These are phyloP conservation scores for Globisporangium canariense DNA, from an alignment of 352 stramenopile genomes.

Conservation along the genomic window DNA sequence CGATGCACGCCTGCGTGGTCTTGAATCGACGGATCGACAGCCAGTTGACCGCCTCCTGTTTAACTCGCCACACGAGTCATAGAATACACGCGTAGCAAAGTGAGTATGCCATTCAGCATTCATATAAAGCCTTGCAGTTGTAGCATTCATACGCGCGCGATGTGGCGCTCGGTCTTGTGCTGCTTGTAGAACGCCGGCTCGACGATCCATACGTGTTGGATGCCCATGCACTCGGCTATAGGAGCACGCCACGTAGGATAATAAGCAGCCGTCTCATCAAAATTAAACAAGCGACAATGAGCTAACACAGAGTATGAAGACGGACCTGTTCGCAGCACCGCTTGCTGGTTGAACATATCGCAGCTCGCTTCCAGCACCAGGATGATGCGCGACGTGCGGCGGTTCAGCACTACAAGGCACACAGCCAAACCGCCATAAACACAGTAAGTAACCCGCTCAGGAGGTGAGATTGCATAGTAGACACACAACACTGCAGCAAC, in stretches of 20 bases:
- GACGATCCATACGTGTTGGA: conserved; percentile 77
- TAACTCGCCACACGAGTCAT: background rate
- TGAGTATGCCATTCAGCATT: conserved; percentile 4
- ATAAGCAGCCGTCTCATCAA: no score
- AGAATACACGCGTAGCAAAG: background rate
- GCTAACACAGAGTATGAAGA: background rate
- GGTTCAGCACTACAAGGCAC: conserved; percentile 24
- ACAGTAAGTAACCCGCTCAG: background rate
- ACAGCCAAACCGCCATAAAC: background rate
- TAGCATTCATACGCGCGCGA: conserved; percentile 21
- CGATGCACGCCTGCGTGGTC: conserved; percentile 61
- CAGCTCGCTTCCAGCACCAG: conserved; percentile 40
- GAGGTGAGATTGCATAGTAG: no score
- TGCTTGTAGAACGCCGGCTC: conserved; percentile 32
- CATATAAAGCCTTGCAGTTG: no score
- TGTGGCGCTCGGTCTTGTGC: conserved; percentile 26
- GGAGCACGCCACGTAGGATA: background rate
- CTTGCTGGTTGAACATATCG: conserved; percentile 40
- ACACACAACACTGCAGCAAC: no score
- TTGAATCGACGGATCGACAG: conserved; percentile 76
- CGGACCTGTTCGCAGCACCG: conserved; percentile 28
- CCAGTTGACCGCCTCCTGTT: conserved; percentile 42
- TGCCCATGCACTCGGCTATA: conserved; percentile 39
- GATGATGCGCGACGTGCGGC: conserved; percentile 31
- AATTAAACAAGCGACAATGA: background rate